Evolutionary conservation across 768 basidiomycete species (phyloP).

Genomic region (Tulasnella sp.): DNA sequence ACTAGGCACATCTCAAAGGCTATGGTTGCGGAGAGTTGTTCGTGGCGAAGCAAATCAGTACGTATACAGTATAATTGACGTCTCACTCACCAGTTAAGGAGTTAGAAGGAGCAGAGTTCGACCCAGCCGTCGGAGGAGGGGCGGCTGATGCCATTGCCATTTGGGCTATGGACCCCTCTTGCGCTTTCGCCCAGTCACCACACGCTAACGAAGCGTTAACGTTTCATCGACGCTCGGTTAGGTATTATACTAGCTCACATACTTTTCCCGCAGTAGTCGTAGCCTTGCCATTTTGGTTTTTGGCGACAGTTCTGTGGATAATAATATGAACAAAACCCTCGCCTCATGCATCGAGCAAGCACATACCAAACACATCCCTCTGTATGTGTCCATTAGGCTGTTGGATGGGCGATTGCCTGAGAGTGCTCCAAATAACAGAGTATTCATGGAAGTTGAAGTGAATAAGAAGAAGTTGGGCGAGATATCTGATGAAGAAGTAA

Average conservation of each 20-base stretch:
- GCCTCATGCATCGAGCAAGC: too few species aligned
- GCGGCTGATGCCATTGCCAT: background rate
- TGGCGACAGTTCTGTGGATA: background rate
- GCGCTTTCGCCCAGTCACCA: background rate
- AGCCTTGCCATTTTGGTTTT: background rate
- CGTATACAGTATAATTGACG: too few species aligned
- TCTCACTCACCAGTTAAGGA: too few species aligned
- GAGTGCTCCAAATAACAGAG: too few species aligned
- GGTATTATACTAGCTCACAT: background rate
- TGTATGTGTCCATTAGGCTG: too few species aligned
- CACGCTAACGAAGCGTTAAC: background rate
- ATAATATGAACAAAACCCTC: background rate
- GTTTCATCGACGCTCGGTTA: background rate
- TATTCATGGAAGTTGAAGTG: too few species aligned
- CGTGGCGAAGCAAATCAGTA: too few species aligned
- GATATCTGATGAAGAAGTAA: background rate
- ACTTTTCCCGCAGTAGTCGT: background rate
- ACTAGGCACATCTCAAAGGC: too few species aligned
- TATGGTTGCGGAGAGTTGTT: too few species aligned
- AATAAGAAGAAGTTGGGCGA: background rate
- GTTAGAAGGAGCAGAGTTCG: too few species aligned
- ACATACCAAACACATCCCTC: background rate
- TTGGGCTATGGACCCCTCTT: background rate
- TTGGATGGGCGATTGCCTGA: too few species aligned
- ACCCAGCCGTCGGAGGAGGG: too few species aligned